Percentiles rank a stretch among this genome's conserved stretches.
Conservation (phyloP, 192 early-diverging fungal species). For the Mortierella hygrophila region DNA sequence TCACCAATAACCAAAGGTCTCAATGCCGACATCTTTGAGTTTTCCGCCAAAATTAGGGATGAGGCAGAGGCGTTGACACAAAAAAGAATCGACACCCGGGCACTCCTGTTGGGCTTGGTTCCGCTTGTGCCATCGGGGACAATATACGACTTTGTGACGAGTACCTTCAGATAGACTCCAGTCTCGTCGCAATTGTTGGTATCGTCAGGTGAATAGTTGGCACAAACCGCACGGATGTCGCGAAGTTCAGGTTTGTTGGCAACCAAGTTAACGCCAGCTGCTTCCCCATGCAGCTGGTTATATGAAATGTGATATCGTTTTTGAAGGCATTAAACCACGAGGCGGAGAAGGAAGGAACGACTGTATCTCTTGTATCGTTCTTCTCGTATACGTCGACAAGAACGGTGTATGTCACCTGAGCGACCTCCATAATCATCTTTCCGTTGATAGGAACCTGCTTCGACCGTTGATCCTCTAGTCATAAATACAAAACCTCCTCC, state of each 20-base stretch:
- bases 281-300: conserved; percentile 12
- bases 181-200: conserved; percentile 28
- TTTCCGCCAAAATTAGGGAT: not conserved
- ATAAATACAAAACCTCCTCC: too few relatives aligned
- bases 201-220: conserved; percentile 1
- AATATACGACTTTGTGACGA: conserved; percentile 15
- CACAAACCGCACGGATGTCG: not conserved
- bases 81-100: conserved; percentile 11
- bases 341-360: conserved; percentile 1
- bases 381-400: not conserved
- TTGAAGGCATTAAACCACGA: conserved; percentile 15
- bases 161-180: conserved; percentile 17
- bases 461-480: too few relatives aligned
- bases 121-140: not conserved
- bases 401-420: not conserved
- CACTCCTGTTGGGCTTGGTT: conserved; percentile 6
- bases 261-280: conserved; percentile 9
- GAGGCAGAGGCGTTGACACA: conserved; percentile 29
- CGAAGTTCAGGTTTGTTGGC: conserved; percentile 9
- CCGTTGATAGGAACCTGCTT: too few relatives aligned
- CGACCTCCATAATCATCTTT: not conserved
- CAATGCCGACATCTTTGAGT: too few relatives aligned
- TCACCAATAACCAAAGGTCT: too few relatives aligned
- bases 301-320: conserved; percentile 8
- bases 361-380: not conserved